Evolutionary conservation across 2,329 filamentous ascomycete genomes (phyloP).

Genomic region (Colletotrichum sp.): DNA sequence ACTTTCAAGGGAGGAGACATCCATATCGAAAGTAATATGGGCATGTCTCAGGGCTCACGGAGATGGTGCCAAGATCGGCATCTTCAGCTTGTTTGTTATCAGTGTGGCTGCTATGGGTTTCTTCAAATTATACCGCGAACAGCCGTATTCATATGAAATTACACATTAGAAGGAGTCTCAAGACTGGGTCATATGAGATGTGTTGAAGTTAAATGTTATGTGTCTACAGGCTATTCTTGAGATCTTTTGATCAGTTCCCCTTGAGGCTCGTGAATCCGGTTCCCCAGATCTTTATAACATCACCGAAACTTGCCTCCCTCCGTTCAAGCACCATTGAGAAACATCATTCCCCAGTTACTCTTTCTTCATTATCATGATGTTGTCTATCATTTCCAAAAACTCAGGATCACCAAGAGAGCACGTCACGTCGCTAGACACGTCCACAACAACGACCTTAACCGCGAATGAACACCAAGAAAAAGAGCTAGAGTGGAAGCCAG

Average conservation of each 20-base stretch:
- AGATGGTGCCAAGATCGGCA: neutral
- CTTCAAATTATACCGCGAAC: neutral
- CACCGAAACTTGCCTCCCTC: neutral
- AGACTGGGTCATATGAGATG: neutral
- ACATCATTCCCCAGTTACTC: neutral
- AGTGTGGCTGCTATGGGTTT: neutral
- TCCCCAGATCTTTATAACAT: neutral
- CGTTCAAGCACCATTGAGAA: neutral
- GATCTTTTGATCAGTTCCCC: neutral
- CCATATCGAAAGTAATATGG: neutral
- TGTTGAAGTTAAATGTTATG: neutral
- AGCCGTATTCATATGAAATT: neutral
- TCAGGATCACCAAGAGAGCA: neutral
- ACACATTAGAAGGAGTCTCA: too few relatives aligned
- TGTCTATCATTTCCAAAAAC: neutral
- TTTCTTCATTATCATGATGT: neutral
- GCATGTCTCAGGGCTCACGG: neutral
- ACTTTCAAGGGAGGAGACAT: neutral
- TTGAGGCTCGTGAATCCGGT: neutral
- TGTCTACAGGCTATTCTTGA: neutral
- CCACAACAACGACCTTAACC: neutral
- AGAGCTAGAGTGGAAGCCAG: slow-evolving; percentile 36
- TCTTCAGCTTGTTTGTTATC: neutral
- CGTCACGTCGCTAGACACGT: neutral
- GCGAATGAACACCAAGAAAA: neutral